Evolutionary conservation across 202 grass and related monocot species (phyloP).

Genomic region (Bolboschoenoplectus hybrid): DNA sequence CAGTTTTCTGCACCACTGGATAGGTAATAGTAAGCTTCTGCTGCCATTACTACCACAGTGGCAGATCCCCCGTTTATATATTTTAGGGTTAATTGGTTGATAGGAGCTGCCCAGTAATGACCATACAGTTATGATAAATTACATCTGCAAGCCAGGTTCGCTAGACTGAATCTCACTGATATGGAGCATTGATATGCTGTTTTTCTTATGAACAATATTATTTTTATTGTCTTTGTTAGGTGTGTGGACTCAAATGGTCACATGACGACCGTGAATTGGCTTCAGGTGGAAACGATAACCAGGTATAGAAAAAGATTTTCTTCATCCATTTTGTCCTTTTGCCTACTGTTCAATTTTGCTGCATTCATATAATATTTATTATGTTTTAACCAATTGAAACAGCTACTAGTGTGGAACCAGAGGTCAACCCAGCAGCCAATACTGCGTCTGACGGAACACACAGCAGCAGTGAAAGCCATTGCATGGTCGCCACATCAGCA

Average conservation of each 20-base stretch:
- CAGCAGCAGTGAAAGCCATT: slow-evolving; percentile 93
- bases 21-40: background rate
- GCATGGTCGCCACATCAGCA: slow-evolving; percentile 95
- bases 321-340: background rate
- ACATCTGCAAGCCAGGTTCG: background rate
- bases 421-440: slow-evolving; percentile 72
- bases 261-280: slow-evolving; percentile 94
- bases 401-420: slow-evolving; percentile 94
- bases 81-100: too few species aligned
- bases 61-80: background rate
- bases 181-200: background rate
- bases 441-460: slow-evolving; percentile 76
- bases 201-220: background rate
- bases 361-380: background rate
- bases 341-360: background rate
- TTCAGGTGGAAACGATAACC: slow-evolving; percentile 96
- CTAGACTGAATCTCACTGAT: background rate
- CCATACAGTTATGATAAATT: background rate
- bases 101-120: too few species aligned
- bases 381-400: slow-evolving; percentile 23
- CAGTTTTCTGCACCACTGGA: background rate
- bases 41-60: background rate
- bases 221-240: slow-evolving; percentile 42
- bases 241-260: slow-evolving; percentile 97
- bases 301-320: slow-evolving; percentile 17